Percentiles rank a stretch among this genome's conserved stretches.
Evolutionary conservation across 768 basidiomycete species (phyloP).

Genomic region (Epithele typhae): DNA sequence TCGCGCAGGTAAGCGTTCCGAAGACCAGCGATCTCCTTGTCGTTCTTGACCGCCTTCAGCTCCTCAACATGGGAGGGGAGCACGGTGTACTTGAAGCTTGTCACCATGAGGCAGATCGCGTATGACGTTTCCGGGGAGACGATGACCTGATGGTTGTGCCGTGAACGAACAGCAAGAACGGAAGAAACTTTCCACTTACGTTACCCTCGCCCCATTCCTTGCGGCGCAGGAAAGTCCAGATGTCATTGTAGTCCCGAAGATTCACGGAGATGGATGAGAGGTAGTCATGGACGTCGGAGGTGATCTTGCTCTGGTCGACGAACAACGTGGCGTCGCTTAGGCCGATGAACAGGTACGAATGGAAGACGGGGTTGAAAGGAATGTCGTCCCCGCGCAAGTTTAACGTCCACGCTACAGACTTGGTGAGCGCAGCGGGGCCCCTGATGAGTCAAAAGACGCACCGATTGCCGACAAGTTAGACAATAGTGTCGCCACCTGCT

Average conservation of each 20-base stretch:
- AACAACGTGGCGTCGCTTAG: constrained; percentile 65
- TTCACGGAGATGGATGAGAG: constrained; percentile 53
- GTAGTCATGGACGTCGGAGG: constrained; percentile 53
- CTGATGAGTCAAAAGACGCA: constrained; percentile 27
- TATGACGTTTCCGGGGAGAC: constrained; percentile 74
- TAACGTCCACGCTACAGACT: constrained; percentile 65
- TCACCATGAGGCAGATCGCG: constrained; percentile 82
- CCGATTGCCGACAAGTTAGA: constrained; percentile 70
- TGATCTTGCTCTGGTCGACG: constrained; percentile 65
- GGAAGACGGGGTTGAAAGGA: constrained; percentile 90
- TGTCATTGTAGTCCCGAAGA: constrained; percentile 63
- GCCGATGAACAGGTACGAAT: constrained; percentile 77
- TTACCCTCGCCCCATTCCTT: constrained; percentile 80
- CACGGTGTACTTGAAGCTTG: constrained; percentile 76
- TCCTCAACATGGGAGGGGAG: constrained; percentile 65
- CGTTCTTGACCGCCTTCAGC: constrained; percentile 87
- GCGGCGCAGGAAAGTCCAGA: constrained; percentile 74
- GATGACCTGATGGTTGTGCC: constrained; percentile 40
- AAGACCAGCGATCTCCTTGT: constrained; percentile 78
- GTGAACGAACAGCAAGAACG: too few species aligned
- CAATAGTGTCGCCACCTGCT: constrained; percentile 63
- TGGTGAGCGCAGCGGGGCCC: too few species aligned
- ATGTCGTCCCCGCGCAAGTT: constrained; percentile 91
- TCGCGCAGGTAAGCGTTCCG: constrained; percentile 84
- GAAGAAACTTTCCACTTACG: constrained; percentile 39